phyloP scores from a whole-genome alignment of 2,329 filamentous ascomycete genomes.

The Colletotrichum sp. region DNA sequence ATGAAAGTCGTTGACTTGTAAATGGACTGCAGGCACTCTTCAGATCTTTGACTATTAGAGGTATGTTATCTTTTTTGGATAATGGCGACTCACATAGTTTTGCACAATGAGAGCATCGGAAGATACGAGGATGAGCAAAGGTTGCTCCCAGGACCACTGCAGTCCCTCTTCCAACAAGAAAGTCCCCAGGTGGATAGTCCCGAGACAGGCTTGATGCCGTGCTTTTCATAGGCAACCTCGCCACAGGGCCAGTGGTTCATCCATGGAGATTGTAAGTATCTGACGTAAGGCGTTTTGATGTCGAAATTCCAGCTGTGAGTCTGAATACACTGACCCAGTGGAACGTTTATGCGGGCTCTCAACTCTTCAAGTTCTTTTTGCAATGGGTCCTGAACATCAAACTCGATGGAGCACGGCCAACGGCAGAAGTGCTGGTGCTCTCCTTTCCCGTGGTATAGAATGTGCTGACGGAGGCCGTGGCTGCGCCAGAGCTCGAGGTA shows the following conservation, averaged over 20 bases:
- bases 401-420: slow-evolving; percentile 16
- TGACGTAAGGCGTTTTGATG: not conserved
- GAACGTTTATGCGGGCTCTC: not conserved
- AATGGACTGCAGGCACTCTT: not conserved
- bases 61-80: too few species aligned
- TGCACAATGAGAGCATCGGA: too few species aligned
- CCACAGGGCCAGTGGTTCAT: slow-evolving; percentile 7
- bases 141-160: not conserved
- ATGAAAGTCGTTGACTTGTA: slow-evolving; percentile 5
- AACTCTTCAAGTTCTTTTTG: not conserved
- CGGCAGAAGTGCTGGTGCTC: slow-evolving; percentile 1
- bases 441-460: not conserved
- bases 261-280: not conserved
- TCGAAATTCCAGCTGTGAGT: not conserved
- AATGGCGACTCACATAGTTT: too few species aligned
- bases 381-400: not conserved
- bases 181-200: not conserved
- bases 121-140: too few species aligned
- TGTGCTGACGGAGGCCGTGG: slow-evolving; percentile 5
- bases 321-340: too few species aligned
- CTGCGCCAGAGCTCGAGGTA: slow-evolving; percentile 21
- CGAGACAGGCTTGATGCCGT: not conserved
- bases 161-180: not conserved
- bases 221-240: not conserved
- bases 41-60: too few species aligned